Percentiles rank a stretch among this genome's conserved stretches.
Conservation (phyloP, 129 eudicot genomes). For the Centaurea solstitialis region DNA sequence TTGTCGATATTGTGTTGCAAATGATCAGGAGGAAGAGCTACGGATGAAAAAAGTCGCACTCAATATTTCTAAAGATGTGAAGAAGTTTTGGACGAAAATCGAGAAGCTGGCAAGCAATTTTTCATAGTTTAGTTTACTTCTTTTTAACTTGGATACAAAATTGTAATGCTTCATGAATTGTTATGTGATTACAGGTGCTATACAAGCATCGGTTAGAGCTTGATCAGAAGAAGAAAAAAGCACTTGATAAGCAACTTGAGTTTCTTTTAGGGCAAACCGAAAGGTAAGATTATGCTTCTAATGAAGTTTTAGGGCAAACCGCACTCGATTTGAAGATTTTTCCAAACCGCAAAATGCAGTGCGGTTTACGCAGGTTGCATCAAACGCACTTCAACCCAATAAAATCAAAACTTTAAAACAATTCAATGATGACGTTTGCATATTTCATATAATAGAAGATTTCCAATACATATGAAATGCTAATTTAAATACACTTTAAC, state of each 20-base stretch:
- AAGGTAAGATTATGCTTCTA: constrained; percentile 46
- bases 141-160: not conserved
- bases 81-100: constrained; percentile 95
- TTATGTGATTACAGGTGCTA: constrained; percentile 57
- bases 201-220: constrained; percentile 97
- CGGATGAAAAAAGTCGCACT: constrained; percentile 89
- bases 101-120: constrained; percentile 90
- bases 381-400: too few species aligned
- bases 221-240: constrained; percentile 91
- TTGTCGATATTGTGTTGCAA: constrained; percentile 4
- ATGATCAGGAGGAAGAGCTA: constrained; percentile 93
- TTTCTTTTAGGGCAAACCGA: constrained; percentile 98
- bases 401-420: too few species aligned
- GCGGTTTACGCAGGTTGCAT: too few species aligned
- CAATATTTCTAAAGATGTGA: constrained; percentile 93
- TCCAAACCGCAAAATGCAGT: too few species aligned
- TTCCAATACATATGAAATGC: too few species aligned
- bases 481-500: too few species aligned
- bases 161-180: constrained; percentile 2
- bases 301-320: not conserved
- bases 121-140: constrained; percentile 10
- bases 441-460: too few species aligned
- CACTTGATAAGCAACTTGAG: constrained; percentile 94
- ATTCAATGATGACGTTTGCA: too few species aligned
- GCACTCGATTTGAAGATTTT: too few species aligned